These are phyloP conservation scores for Suillus subaureus DNA, from an alignment of 768 basidiomycete species.

Conservation along the genomic window DNA sequence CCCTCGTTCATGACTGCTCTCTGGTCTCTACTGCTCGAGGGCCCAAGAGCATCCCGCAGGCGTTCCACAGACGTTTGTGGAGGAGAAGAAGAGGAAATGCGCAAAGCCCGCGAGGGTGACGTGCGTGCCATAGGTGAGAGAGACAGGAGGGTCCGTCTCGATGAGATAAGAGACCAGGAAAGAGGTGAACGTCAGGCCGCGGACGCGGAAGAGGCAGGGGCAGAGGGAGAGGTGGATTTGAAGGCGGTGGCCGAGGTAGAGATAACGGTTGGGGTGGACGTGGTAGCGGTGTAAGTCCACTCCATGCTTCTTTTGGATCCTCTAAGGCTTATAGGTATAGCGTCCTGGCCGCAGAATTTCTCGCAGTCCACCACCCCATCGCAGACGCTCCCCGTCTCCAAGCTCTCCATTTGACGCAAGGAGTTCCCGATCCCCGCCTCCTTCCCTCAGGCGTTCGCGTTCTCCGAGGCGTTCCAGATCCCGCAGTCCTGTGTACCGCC, in stretches of 20 bases:
- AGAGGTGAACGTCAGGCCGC: conserved; percentile 46
- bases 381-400: conserved; percentile 20
- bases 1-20: conserved; percentile 83
- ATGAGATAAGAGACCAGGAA: conserved; percentile 69
- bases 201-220: conserved; percentile 65
- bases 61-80: conserved; percentile 87
- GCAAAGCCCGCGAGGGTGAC: conserved; percentile 66
- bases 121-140: conserved; percentile 68
- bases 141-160: conserved; percentile 66
- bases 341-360: conserved; percentile 50
- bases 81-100: conserved; percentile 90
- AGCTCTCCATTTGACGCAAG: conserved; percentile 15
- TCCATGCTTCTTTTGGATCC: conserved; percentile 1
- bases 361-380: conserved; percentile 18
- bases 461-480: conserved; percentile 27
- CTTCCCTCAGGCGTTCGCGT: conserved; percentile 24
- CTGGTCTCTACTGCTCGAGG: conserved; percentile 91
- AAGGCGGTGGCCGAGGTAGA: conserved; percentile 50
- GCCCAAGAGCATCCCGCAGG: conserved; percentile 89
- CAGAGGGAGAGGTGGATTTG: conserved; percentile 50
- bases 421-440: conserved; percentile 28
- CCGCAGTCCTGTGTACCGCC: conserved; percentile 27
- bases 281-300: conserved; percentile 49
- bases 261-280: conserved; percentile 71
- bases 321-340: conserved; percentile 23